A percentile compares a stretch with the other conserved stretches of the same genome.
phyloP scores from a whole-genome alignment of 768 basidiomycete species.

The Leccinellum rugosiceps region DNA sequence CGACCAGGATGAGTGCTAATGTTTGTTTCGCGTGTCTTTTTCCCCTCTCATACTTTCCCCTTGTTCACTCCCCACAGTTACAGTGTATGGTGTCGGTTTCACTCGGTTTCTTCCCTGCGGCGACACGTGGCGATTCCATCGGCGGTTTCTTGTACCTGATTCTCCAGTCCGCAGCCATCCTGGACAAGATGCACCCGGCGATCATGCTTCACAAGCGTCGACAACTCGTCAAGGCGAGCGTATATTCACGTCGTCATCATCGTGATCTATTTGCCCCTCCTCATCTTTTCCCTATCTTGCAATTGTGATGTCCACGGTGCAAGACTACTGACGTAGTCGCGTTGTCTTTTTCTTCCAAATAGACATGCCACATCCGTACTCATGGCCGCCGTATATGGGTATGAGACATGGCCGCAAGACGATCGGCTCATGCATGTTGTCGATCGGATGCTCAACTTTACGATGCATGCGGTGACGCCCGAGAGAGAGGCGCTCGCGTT shows the following conservation, averaged over 20 bases:
- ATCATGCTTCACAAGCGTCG: slow-evolving; percentile 7
- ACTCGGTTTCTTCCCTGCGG: background rate
- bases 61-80: background rate
- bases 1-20: background rate
- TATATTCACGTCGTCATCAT: background rate
- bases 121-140: background rate
- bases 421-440: background rate
- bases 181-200: slow-evolving; percentile 2
- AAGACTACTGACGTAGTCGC: background rate
- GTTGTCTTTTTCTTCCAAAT: background rate
- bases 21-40: background rate
- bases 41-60: no score
- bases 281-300: no score
- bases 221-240: slow-evolving; percentile 5
- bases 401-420: background rate
- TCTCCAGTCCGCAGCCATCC: slow-evolving; percentile 5
- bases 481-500: slow-evolving; percentile 1
- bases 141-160: slow-evolving; percentile 18
- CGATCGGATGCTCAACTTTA: background rate
- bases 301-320: no score
- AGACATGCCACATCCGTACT: slow-evolving; percentile 26
- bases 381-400: slow-evolving; percentile 8
- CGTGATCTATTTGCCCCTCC: no score
- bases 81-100: slow-evolving; percentile 18
- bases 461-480: background rate